Evolutionary conservation across 2,329 filamentous ascomycete genomes (phyloP).

Genomic region (Neocatenulostroma microsporum): DNA sequence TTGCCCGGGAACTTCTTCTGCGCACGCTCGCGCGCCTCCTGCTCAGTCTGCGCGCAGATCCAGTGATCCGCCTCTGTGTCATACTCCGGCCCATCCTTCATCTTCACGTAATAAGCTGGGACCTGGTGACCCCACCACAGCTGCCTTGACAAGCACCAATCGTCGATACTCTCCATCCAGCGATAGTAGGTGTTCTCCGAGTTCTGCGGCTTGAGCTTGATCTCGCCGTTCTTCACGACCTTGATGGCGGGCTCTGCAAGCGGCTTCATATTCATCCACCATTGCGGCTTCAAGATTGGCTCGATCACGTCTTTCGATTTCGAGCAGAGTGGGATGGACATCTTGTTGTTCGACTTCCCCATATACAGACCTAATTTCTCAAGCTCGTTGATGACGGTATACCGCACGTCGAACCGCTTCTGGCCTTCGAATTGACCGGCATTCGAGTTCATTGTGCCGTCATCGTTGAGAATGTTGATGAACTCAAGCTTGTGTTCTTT

Average conservation of each 20-base stretch:
- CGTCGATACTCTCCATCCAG: slow-evolving; percentile 83
- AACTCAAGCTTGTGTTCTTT: slow-evolving; percentile 65
- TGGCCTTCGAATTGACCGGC: slow-evolving; percentile 73
- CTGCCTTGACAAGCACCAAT: slow-evolving; percentile 92
- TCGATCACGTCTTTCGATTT: slow-evolving; percentile 94
- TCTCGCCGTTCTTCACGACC: slow-evolving; percentile 70
- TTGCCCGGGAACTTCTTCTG: slow-evolving; percentile 70
- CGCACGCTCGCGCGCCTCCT: slow-evolving; percentile 75
- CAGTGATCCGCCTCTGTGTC: slow-evolving; percentile 60
- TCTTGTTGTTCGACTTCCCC: slow-evolving; percentile 89
- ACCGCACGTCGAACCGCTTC: slow-evolving; percentile 88
- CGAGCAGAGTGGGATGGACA: slow-evolving; percentile 84
- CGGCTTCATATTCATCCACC: slow-evolving; percentile 93
- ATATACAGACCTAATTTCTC: slow-evolving; percentile 82
- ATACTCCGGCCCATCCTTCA: slow-evolving; percentile 61
- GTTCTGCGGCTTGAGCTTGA: slow-evolving; percentile 76
- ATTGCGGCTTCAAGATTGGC: slow-evolving; percentile 90
- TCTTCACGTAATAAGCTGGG: slow-evolving; percentile 76
- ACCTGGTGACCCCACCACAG: slow-evolving; percentile 97
- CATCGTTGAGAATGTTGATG: slow-evolving; percentile 90
- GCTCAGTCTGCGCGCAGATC: slow-evolving; percentile 72
- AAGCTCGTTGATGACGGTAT: slow-evolving; percentile 73
- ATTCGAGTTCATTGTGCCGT: slow-evolving; percentile 82
- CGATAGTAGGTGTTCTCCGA: slow-evolving; percentile 78
- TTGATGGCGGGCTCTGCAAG: slow-evolving; percentile 72